phyloP scores from a whole-genome alignment of 2,329 filamentous ascomycete genomes.

The Penicillium sp. region DNA sequence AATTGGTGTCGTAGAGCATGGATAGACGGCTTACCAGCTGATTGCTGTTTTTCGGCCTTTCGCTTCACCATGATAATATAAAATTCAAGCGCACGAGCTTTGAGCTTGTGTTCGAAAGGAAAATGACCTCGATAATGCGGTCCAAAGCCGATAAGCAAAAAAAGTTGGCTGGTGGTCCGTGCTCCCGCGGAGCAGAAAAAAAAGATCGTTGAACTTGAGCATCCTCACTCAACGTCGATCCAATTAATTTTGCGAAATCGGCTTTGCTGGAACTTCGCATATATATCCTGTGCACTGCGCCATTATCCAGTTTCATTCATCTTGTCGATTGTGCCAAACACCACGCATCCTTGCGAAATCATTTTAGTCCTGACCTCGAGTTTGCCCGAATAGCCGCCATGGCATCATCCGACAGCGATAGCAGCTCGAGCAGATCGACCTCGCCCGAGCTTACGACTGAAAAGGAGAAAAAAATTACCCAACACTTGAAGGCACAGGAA shows the following conservation, averaged over 20 bases:
- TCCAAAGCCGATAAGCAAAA: slow-evolving; percentile 26
- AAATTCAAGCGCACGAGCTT: neutral
- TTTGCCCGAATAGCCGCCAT: slow-evolving; percentile 13
- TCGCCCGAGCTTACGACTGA: slow-evolving; percentile 25
- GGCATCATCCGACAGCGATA: slow-evolving; percentile 27
- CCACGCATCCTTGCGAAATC: neutral
- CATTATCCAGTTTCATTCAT: neutral
- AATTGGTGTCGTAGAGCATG: slow-evolving; percentile 5
- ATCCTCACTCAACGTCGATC: slow-evolving; percentile 15
- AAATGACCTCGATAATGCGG: slow-evolving; percentile 19
- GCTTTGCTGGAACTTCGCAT: neutral
- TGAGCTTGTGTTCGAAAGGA: neutral
- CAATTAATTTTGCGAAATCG: slow-evolving; percentile 7
- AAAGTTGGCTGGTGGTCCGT: slow-evolving; percentile 39
- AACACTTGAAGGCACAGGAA: slow-evolving; percentile 19
- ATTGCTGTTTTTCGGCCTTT: slow-evolving; percentile 39
- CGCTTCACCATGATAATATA: slow-evolving; percentile 32
- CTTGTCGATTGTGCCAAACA: neutral
- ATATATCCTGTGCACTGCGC: neutral
- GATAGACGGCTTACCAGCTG: slow-evolving; percentile 27
- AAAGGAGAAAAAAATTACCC: slow-evolving; percentile 23
- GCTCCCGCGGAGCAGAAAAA: slow-evolving; percentile 41
- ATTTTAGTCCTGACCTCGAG: neutral
- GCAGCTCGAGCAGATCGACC: slow-evolving; percentile 28
- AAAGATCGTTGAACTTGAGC: slow-evolving; percentile 27